Base-by-base conservation (phyloP, 164 flowering plant genomes). In the Chimonanthus praecox region DNA sequence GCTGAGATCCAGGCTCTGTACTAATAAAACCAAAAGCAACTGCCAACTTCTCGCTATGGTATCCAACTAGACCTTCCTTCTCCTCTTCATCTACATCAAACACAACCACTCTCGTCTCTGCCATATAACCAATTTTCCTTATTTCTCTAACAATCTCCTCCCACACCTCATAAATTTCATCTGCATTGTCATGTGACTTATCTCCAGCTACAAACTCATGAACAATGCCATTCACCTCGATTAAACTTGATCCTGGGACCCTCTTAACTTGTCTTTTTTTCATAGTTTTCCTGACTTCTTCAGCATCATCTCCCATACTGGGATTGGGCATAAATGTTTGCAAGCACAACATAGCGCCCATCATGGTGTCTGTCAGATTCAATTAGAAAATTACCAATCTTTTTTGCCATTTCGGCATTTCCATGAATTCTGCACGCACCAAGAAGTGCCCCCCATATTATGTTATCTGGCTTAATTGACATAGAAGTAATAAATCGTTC, bases 381-480 rank as follows among this genome's bases (percentile, higher is more conserved):
- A 69, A 82, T 67, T 47, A 88, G 83, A 72, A 21, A 20, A 10
- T 70, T 54, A 4, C 46, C 20, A 1, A 43, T 63, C 33, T 6
- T 6, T 43, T 70, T 63, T 67, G n/a, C 69, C 50, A 85, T 81
- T 76, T 78, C 72, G 20, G 77, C 72, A 43, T 87, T 83, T 51
- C 78, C 85, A 76, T 87, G 89, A 67, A 83, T 80, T 70, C 83
- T 81, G 73, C 90, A 87, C 46, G 88, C 89, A 78, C 80, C 74
- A 78, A 85, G 87, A 58, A 88, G 85, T 11, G 90, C 82, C 60
- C 88, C 88, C 90, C 92, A 87, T 75, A 84, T 76, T 58, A 70
- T 47, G 11, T 21, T n/a, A 20, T 70, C 72, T 7, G 72, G 63
- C 46, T 70, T 46, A 13, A 70, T 50, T 9, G 72, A 63, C 72